These are phyloP conservation scores for Penstemon davidsonii DNA, from an alignment of 257 asterid genomes.

Conservation along the genomic window DNA sequence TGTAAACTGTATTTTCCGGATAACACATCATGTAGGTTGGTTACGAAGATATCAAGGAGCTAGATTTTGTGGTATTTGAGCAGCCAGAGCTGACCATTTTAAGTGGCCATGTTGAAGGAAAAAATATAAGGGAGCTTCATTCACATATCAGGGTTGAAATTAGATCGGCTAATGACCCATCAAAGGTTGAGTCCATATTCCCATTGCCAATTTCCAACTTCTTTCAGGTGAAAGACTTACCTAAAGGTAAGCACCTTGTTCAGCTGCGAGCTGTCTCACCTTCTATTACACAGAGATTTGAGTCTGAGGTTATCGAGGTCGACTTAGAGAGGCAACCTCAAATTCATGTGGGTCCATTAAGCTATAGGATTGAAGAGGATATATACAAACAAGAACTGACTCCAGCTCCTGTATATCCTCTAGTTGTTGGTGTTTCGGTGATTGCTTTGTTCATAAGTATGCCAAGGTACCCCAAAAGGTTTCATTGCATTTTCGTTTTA, in stretches of 20 bases:
- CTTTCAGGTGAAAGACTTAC: conserved; percentile 93
- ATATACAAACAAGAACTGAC: conserved; percentile 90
- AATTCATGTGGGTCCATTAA: conserved; percentile 78
- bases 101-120: conserved; percentile 89
- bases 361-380: conserved; percentile 59
- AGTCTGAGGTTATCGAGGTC: conserved; percentile 73
- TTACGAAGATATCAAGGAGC: conserved; percentile 56
- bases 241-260: conserved; percentile 78
- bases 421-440: conserved; percentile 68
- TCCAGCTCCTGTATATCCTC: conserved; percentile 83
- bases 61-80: conserved; percentile 85
- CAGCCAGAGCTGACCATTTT: conserved; percentile 79
- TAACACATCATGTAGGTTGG: conserved; percentile 55
- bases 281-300: conserved; percentile 54
- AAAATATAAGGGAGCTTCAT: conserved; percentile 58
- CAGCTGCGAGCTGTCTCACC: conserved; percentile 73
- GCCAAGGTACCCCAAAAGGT: conserved; percentile 64
- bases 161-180: conserved; percentile 61
- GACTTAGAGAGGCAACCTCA: conserved; percentile 70
- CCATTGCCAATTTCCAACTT: conserved; percentile 93
- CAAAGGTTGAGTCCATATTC: conserved; percentile 65
- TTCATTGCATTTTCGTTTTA: background rate
- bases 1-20: conserved; percentile 25
- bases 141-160: conserved; percentile 78
- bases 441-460: conserved; percentile 73